phyloP scores from a whole-genome alignment of 805 yeast species.

The Candida silvicultrix region DNA sequence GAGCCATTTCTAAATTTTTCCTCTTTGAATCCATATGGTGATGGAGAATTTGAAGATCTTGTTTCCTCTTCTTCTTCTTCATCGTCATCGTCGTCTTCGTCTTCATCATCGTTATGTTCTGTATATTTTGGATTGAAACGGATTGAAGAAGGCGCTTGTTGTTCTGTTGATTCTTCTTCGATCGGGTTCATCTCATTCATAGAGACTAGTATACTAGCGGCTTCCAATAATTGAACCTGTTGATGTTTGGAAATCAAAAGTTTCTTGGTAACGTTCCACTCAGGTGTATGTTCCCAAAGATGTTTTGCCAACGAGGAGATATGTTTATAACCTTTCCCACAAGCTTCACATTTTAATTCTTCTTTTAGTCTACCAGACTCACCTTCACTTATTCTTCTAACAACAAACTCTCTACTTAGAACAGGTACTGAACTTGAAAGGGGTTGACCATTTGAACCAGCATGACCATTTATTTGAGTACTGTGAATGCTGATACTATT shows the following conservation, averaged over 20 bases:
- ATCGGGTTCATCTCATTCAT: conserved; percentile 43
- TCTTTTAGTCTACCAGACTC: conserved; percentile 81
- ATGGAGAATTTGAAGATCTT: neutral
- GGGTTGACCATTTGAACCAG: conserved; percentile 1
- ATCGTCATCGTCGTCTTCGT: neutral
- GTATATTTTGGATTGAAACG: conserved; percentile 1
- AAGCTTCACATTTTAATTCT: conserved; percentile 81
- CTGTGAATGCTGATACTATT: conserved; percentile 3
- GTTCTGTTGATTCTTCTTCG: neutral
- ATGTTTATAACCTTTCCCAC: conserved; percentile 89
- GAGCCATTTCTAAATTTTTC: conserved; percentile 31
- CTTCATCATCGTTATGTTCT: neutral
- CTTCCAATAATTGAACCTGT: conserved; percentile 77
- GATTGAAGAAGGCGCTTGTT: neutral
- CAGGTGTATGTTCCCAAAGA: conserved; percentile 92
- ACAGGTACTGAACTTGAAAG: conserved; percentile 31
- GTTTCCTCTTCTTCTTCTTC: conserved; percentile 1
- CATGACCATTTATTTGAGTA: neutral
- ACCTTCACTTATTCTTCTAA: conserved; percentile 78
- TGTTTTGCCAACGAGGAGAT: conserved; percentile 84
- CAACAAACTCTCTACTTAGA: conserved; percentile 64
- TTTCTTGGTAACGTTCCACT: conserved; percentile 84
- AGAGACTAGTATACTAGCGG: conserved; percentile 70
- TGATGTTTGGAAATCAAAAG: conserved; percentile 80
- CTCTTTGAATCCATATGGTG: neutral